These are phyloP conservation scores for Xerocomus brunneocitrinus DNA, from an alignment of 768 basidiomycete species.

Conservation along the genomic window DNA sequence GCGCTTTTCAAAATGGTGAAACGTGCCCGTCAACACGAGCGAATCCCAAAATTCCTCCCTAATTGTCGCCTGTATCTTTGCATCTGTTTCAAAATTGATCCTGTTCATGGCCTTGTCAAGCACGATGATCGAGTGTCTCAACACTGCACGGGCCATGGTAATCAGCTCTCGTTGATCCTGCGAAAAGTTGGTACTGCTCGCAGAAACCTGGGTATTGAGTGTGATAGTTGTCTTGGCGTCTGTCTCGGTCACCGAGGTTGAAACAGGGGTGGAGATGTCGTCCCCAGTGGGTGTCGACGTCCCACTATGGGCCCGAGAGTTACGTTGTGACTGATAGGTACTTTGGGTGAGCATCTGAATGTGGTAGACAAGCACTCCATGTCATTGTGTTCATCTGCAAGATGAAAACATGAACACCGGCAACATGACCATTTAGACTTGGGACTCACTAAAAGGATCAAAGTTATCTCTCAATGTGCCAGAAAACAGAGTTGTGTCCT, in stretches of 20 bases:
- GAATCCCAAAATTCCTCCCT: constrained; percentile 78
- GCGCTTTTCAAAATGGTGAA: constrained; percentile 30
- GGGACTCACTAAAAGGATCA: constrained; percentile 57
- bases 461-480: constrained; percentile 73
- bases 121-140: constrained; percentile 67
- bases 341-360: constrained; percentile 69
- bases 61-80: constrained; percentile 86
- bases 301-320: constrained; percentile 47
- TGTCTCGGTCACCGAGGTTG: constrained; percentile 44
- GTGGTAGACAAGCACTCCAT: constrained; percentile 68
- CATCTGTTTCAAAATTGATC: constrained; percentile 83
- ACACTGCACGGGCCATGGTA: constrained; percentile 80
- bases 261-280: constrained; percentile 37
- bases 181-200: constrained; percentile 87
- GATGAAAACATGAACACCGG: background rate
- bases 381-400: constrained; percentile 68
- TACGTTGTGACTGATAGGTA: no score
- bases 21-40: constrained; percentile 65
- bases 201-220: constrained; percentile 77
- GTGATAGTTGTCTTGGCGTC: constrained; percentile 56
- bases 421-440: background rate
- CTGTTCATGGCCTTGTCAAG: constrained; percentile 83
- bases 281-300: constrained; percentile 41
- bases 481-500: constrained; percentile 73
- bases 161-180: constrained; percentile 88